Conservation (phyloP, 2,329 filamentous ascomycete species). For the Colletotrichum sp. region DNA sequence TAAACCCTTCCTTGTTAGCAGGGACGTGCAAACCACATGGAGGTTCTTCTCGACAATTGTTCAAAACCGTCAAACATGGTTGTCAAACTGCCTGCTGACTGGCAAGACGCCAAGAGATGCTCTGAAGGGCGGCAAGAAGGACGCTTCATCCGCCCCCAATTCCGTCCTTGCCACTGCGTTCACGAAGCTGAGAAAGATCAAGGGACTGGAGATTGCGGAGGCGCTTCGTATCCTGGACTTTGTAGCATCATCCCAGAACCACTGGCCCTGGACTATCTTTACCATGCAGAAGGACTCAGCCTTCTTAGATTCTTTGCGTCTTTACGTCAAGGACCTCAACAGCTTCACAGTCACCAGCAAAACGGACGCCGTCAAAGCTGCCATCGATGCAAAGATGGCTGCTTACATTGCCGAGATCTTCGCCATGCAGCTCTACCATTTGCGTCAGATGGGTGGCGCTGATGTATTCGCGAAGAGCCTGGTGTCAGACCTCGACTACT, state of each 20-base stretch:
- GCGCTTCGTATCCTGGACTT: conserved; percentile 84
- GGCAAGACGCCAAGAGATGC: conserved; percentile 83
- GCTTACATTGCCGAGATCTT: conserved; percentile 87
- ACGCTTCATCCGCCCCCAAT: conserved; percentile 53
- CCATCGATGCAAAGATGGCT: conserved; percentile 73
- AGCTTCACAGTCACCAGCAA: conserved; percentile 58
- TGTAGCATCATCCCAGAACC: conserved; percentile 85
- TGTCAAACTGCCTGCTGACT: conserved; percentile 90
- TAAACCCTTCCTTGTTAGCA: conserved; percentile 70
- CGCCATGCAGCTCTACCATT: conserved; percentile 88
- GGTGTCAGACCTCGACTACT: conserved; percentile 78
- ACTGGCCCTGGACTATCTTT: conserved; percentile 94
- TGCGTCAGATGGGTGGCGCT: conserved; percentile 76
- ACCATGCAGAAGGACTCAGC: conserved; percentile 75
- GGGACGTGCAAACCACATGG: conserved; percentile 77
- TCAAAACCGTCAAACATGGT: conserved; percentile 92
- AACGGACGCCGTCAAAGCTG: conserved; percentile 60
- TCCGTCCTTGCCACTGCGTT: conserved; percentile 80
- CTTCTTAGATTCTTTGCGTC: conserved; percentile 75
- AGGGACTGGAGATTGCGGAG: conserved; percentile 66
- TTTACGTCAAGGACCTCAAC: conserved; percentile 68
- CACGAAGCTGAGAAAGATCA: conserved; percentile 70
- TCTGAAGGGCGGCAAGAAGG: conserved; percentile 61
- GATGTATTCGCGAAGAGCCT: conserved; percentile 72
- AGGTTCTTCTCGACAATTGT: conserved; percentile 85